phyloP scores from a whole-genome alignment of 2,329 filamentous ascomycete genomes.

The Arthrobotrys conoides region DNA sequence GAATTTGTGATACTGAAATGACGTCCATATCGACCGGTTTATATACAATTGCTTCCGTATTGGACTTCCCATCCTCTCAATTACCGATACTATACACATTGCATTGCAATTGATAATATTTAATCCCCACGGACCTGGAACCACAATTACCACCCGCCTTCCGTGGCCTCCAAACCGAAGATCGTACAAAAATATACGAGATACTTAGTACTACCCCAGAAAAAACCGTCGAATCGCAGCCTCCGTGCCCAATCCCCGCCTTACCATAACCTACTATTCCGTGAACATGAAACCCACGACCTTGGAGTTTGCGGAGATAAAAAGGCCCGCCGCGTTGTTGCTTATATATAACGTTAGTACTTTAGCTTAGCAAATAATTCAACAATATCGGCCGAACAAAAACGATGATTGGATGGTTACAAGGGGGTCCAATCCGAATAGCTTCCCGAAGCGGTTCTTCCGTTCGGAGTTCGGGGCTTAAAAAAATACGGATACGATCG shows the following conservation, averaged over 20 bases:
- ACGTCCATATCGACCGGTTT: not conserved
- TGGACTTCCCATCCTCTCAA: too few relatives aligned
- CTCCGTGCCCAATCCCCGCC: slow-evolving; percentile 1
- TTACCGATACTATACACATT: too few relatives aligned
- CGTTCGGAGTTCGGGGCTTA: not conserved
- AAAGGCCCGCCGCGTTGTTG: not conserved
- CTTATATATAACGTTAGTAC: too few relatives aligned
- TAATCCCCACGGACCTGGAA: not conserved
- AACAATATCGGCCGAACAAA: not conserved
- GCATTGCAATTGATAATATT: too few relatives aligned
- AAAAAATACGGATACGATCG: not conserved
- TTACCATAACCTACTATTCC: not conserved
- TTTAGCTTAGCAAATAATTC: not conserved
- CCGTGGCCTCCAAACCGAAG: not conserved
- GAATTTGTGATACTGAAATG: too few relatives aligned
- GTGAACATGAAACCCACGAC: not conserved
- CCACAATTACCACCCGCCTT: not conserved
- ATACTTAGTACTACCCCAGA: not conserved
- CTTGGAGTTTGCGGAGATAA: slow-evolving; percentile 10
- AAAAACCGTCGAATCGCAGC: not conserved
- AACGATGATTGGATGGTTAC: too few relatives aligned
- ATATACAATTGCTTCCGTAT: too few relatives aligned
- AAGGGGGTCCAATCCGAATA: not conserved
- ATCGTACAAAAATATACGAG: not conserved
- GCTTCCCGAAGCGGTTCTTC: not conserved